Evolutionary conservation across 257 asterid genomes (phyloP).

Genomic region (Dorcoceras hygrometricum): DNA sequence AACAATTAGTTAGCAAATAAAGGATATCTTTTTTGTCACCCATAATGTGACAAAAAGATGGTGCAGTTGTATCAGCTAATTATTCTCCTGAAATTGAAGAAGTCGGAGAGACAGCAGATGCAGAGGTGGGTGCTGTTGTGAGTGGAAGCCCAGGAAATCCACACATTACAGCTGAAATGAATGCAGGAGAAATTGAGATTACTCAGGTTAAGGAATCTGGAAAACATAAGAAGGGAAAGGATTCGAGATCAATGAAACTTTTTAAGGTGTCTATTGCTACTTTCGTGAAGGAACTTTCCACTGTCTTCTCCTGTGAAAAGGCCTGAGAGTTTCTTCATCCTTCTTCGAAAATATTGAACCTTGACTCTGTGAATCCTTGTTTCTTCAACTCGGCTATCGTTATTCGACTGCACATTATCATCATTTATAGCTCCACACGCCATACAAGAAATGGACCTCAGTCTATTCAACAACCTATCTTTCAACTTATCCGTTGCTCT

Average conservation of each 20-base stretch:
- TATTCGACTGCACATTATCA: constrained; percentile 25
- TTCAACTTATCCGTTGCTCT: constrained; percentile 37
- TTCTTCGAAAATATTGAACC: constrained; percentile 54
- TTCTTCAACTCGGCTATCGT: constrained; percentile 26
- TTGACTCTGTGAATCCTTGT: constrained; percentile 50
- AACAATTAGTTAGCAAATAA: not conserved
- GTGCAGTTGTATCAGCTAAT: constrained; percentile 36
- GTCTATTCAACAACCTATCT: constrained; percentile 49
- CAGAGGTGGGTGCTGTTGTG: constrained; percentile 70
- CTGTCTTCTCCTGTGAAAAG: constrained; percentile 71
- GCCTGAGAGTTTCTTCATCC: constrained; percentile 74
- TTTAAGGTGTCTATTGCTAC: constrained; percentile 74
- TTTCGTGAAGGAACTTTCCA: constrained; percentile 89
- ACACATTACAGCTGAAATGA: constrained; percentile 41
- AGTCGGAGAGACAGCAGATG: constrained; percentile 84
- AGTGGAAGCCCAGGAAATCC: constrained; percentile 63
- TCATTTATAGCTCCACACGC: constrained; percentile 29
- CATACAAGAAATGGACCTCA: constrained; percentile 55
- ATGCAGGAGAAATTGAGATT: constrained; percentile 67
- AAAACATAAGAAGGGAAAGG: constrained; percentile 61
- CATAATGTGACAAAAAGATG: constrained; percentile 32
- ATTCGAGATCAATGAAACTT: constrained; percentile 58
- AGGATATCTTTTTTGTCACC: constrained; percentile 2
- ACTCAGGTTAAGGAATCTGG: constrained; percentile 65
- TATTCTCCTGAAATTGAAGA: constrained; percentile 59